These are phyloP conservation scores for Platanthera zijinensis DNA, from an alignment of 106 monocot genomes.

Conservation along the genomic window DNA sequence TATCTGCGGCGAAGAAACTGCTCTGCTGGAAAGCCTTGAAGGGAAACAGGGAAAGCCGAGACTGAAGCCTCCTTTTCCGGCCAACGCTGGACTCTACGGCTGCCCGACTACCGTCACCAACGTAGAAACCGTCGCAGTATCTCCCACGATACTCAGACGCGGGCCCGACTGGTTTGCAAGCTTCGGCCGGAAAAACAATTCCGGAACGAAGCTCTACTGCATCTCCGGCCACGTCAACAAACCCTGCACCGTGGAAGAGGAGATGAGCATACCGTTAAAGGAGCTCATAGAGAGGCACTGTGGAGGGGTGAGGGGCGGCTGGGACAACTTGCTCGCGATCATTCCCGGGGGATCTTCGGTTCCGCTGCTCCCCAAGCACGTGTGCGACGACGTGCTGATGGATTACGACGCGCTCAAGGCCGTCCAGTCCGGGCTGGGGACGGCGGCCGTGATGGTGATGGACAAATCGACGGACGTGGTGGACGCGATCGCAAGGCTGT, in stretches of 20 bases:
- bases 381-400: constrained; percentile 68
- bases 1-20: constrained; percentile 74
- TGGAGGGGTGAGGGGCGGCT: constrained; percentile 65
- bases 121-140: constrained; percentile 70
- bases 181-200: constrained; percentile 71
- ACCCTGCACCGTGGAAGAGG: constrained; percentile 77
- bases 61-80: constrained; percentile 71
- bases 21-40: constrained; percentile 70
- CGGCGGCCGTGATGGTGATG: constrained; percentile 76
- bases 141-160: constrained; percentile 63
- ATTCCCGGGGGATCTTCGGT: constrained; percentile 70
- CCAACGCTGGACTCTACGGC: constrained; percentile 69
- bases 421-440: constrained; percentile 63
- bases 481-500: constrained; percentile 65
- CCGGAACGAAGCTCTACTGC: constrained; percentile 65
- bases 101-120: constrained; percentile 73
- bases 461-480: constrained; percentile 74
- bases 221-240: constrained; percentile 75
- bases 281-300: constrained; percentile 46
- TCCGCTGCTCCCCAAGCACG: constrained; percentile 56
- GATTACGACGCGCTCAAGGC: constrained; percentile 67
- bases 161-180: constrained; percentile 82
- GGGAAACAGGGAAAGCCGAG: constrained; percentile 53
- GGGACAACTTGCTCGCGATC: constrained; percentile 62
- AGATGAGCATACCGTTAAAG: constrained; percentile 75